Conservation (phyloP, 495 filamentous ascomycete genomes). For the Oleoguttula mirabilis region DNA sequence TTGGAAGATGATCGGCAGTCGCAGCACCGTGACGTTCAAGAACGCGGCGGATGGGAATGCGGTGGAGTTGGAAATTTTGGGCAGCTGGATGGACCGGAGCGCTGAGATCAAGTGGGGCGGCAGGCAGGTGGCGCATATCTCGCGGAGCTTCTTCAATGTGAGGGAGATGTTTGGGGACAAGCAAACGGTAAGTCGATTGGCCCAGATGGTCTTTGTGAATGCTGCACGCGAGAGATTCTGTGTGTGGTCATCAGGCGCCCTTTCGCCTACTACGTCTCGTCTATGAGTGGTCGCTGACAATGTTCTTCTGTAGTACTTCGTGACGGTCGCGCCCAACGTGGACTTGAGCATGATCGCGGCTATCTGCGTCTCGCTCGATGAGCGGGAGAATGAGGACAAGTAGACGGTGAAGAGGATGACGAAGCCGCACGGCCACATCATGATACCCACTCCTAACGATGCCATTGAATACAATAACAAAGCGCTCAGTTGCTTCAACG, state of each 20-base stretch:
- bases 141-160: constrained; percentile 15
- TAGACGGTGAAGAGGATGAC: no score
- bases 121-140: constrained; percentile 9
- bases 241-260: no score
- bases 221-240: no score
- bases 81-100: constrained; percentile 15
- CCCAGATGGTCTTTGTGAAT: not conserved
- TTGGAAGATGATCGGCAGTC: constrained; percentile 12
- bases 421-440: no score
- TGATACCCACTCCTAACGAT: no score
- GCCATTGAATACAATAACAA: no score
- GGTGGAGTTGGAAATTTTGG: constrained; percentile 16
- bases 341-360: constrained; percentile 16
- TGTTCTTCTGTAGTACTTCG: constrained; percentile 11
- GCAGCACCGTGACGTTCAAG: constrained; percentile 10
- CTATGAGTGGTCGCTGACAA: not conserved
- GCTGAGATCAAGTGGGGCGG: constrained; percentile 9
- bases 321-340: constrained; percentile 15
- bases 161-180: constrained; percentile 14
- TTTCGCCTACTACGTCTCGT: no score
- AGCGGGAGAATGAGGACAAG: constrained; percentile 13
- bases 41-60: constrained; percentile 12
- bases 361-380: constrained; percentile 15
- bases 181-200: constrained; percentile 14
- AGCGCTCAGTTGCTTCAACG: no score